phyloP scores from a whole-genome alignment of 495 filamentous ascomycete genomes.

The Aspergillus taichungensis region DNA sequence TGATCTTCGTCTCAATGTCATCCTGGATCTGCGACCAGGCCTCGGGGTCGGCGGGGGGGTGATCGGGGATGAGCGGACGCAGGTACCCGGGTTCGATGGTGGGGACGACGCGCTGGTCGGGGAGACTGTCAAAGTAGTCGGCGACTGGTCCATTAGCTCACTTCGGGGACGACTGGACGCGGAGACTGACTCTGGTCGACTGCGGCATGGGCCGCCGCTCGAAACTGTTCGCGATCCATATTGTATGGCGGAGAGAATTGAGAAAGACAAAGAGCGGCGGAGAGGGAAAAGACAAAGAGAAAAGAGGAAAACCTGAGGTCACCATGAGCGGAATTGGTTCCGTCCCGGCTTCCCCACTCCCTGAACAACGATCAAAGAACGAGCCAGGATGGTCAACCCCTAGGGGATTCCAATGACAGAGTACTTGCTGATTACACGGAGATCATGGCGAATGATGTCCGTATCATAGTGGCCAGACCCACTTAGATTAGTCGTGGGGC shows the following conservation, averaged over 20 bases:
- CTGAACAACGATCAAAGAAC: too few relatives aligned
- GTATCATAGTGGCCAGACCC: too few relatives aligned
- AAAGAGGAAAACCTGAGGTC: too few relatives aligned
- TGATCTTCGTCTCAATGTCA: slow-evolving; percentile 81
- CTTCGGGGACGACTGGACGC: not conserved
- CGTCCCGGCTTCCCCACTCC: too few relatives aligned
- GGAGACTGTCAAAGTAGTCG: slow-evolving; percentile 71
- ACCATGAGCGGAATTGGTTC: too few relatives aligned
- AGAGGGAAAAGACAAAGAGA: too few relatives aligned
- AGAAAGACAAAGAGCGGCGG: not conserved
- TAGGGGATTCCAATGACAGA: too few relatives aligned
- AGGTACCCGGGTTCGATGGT: slow-evolving; percentile 83
- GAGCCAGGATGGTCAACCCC: too few relatives aligned
- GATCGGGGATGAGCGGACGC: slow-evolving; percentile 63
- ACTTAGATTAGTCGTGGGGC: too few relatives aligned
- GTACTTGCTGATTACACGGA: too few relatives aligned
- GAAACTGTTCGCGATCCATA: slow-evolving; percentile 82
- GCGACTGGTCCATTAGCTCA: slow-evolving; percentile 49
- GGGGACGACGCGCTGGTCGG: slow-evolving; percentile 63
- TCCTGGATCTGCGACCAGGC: slow-evolving; percentile 71
- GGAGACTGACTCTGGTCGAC: slow-evolving; percentile 70
- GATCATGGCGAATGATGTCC: too few relatives aligned
- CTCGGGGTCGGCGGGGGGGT: slow-evolving; percentile 66
- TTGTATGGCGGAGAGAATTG: not conserved
- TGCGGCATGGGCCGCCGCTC: slow-evolving; percentile 68